Evolutionary conservation across 208 protist species (phyloP).

Genomic region (Trypanosoma congolense): DNA sequence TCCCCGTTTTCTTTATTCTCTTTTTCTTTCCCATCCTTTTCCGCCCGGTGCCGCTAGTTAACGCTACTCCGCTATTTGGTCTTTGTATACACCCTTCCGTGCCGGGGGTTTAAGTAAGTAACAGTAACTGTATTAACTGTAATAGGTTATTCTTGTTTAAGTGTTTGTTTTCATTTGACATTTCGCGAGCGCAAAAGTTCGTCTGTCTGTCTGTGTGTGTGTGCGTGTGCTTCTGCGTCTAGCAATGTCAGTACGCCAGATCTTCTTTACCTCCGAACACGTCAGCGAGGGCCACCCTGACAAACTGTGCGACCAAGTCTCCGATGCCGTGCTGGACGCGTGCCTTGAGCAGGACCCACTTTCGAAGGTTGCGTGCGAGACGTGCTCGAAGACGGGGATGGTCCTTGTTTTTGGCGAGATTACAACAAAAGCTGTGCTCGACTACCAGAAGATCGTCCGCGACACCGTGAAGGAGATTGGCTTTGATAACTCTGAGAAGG

Average conservation of each 20-base stretch:
- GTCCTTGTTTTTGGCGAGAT: constrained; percentile 7
- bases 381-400: constrained; percentile 5
- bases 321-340: constrained; percentile 1
- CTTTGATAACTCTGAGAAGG: constrained; percentile 6
- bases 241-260: constrained; percentile 96
- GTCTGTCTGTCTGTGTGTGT: constrained; percentile 78
- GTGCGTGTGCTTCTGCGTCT: constrained; percentile 95
- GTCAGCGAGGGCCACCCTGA: constrained; percentile 7
- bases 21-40: no score
- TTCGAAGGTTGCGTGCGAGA: constrained; percentile 7
- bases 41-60: no score
- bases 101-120: no score
- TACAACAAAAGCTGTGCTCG: constrained; percentile 55
- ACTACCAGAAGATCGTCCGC: constrained; percentile 91
- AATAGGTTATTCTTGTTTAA: no score
- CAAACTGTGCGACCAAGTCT: constrained; percentile 6
- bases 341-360: constrained; percentile 9
- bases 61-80: no score
- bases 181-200: neutral
- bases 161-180: no score
- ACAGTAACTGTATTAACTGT: no score
- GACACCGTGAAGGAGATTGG: constrained; percentile 92
- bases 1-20: no score
- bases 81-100: no score
- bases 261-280: constrained; percentile 6